Percentiles rank a stretch among this genome's conserved stretches.
phyloP scores from a whole-genome alignment of 352 stramenopile genomes.

The Phytophthora europaea region DNA sequence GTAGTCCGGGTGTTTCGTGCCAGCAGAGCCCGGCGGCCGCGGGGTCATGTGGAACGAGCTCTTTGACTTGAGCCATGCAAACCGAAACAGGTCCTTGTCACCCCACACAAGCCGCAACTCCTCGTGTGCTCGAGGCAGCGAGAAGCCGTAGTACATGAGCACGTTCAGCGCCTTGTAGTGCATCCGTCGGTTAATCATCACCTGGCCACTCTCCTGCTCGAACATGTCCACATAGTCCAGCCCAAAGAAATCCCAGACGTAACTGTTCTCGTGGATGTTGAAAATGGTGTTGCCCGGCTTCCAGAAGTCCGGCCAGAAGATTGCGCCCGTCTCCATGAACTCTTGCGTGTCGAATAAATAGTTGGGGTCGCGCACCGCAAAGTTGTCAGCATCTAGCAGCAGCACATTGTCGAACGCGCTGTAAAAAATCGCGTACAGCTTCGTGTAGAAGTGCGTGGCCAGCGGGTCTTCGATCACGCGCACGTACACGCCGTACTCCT shows the following conservation, averaged over 20 bases:
- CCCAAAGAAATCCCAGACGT: conserved; percentile 78
- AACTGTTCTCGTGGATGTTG: conserved; percentile 72
- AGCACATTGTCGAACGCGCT: conserved; percentile 64
- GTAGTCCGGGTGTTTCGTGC: conserved; percentile 54
- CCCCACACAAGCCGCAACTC: conserved; percentile 73
- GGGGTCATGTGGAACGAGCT: conserved; percentile 74
- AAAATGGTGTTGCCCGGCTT: conserved; percentile 78
- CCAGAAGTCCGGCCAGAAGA: conserved; percentile 92
- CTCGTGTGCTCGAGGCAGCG: conserved; percentile 52
- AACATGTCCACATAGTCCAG: conserved; percentile 75
- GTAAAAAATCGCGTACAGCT: conserved; percentile 66
- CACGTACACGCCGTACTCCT: conserved; percentile 50
- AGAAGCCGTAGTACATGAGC: conserved; percentile 80
- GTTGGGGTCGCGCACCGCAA: conserved; percentile 60
- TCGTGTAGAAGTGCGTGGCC: conserved; percentile 64
- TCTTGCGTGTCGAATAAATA: conserved; percentile 77
- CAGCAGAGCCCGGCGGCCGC: conserved; percentile 58
- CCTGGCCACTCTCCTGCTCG: conserved; percentile 84
- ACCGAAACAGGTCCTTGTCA: conserved; percentile 87
- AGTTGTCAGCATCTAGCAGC: conserved; percentile 73
- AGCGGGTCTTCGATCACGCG: conserved; percentile 56
- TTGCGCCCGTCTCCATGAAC: conserved; percentile 62
- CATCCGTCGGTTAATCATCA: conserved; percentile 72
- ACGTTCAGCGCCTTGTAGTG: conserved; percentile 68
- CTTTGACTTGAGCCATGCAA: conserved; percentile 82